phyloP scores from a whole-genome alignment of 495 filamentous ascomycete species.

The Jackrogersella multiformis region DNA sequence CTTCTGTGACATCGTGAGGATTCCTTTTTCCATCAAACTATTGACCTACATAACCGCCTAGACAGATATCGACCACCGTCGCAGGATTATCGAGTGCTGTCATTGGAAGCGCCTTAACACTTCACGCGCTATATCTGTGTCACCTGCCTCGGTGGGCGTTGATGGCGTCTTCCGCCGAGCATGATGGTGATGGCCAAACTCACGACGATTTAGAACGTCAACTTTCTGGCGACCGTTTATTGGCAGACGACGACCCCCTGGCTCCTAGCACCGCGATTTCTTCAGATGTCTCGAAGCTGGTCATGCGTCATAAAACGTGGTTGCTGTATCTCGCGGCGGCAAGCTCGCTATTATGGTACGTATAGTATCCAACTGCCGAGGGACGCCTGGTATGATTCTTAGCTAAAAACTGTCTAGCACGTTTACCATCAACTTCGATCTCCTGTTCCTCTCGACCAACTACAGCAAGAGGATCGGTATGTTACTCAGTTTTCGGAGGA shows the following conservation, averaged over 20 bases:
- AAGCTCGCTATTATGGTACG: conserved; percentile 4
- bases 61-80: neutral
- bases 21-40: conserved; percentile 2
- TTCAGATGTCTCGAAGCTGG: neutral
- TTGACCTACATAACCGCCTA: too few species aligned
- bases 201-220: conserved; percentile 7
- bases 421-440: conserved; percentile 11
- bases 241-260: conserved; percentile 1
- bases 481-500: neutral
- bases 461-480: conserved; percentile 12
- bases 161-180: conserved; percentile 1
- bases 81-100: neutral
- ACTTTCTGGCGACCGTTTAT: conserved; percentile 6
- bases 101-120: neutral
- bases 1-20: conserved; percentile 1
- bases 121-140: neutral
- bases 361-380: conserved; percentile 3
- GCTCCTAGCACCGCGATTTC: neutral
- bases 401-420: conserved; percentile 4
- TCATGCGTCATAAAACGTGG: neutral
- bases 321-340: conserved; percentile 6
- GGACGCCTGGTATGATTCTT: neutral
- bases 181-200: neutral
- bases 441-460: conserved; percentile 9
- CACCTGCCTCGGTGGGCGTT: neutral